phyloP scores from a whole-genome alignment of 2,329 filamentous ascomycete genomes.

The Curvularia eragrostidis region DNA sequence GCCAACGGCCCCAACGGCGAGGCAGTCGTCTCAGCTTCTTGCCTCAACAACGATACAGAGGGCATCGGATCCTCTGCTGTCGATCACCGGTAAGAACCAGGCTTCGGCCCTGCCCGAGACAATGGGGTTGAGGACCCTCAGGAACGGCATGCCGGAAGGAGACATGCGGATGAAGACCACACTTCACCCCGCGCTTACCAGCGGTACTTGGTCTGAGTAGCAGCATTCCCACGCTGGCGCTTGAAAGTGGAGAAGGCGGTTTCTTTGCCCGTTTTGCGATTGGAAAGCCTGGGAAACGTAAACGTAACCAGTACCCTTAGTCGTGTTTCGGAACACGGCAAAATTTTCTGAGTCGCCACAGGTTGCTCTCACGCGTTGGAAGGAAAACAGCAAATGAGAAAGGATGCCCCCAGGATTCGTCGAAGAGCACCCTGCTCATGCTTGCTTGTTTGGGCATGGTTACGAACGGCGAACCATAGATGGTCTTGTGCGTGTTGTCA shows the following conservation, averaged over 20 bases:
- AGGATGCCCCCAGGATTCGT: not conserved
- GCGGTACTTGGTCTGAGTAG: constrained; percentile 3
- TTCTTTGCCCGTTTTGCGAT: constrained; percentile 11
- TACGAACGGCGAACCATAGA: not conserved
- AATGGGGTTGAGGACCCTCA: not conserved
- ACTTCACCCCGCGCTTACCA: constrained; percentile 10
- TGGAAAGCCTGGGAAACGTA: constrained; percentile 12
- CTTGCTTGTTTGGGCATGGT: not conserved
- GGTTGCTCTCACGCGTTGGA: not conserved
- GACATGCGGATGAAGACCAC: constrained; percentile 3
- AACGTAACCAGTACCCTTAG: constrained; percentile 17
- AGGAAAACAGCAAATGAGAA: not conserved
- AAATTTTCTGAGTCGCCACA: constrained; percentile 8
- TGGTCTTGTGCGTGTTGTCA: not conserved
- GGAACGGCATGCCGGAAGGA: constrained; percentile 8
- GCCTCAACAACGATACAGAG: not conserved
- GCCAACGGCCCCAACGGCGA: not conserved
- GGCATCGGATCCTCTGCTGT: not conserved
- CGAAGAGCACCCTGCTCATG: not conserved
- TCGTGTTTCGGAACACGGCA: constrained; percentile 14
- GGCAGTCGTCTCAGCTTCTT: not conserved
- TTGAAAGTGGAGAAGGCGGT: constrained; percentile 7
- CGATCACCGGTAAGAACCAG: not conserved
- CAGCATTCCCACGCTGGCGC: not conserved
- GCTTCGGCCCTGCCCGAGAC: not conserved